These are phyloP conservation scores for Fraxinus sp. DNA, from an alignment of 305 asterid genomes.

Conservation along the genomic window DNA sequence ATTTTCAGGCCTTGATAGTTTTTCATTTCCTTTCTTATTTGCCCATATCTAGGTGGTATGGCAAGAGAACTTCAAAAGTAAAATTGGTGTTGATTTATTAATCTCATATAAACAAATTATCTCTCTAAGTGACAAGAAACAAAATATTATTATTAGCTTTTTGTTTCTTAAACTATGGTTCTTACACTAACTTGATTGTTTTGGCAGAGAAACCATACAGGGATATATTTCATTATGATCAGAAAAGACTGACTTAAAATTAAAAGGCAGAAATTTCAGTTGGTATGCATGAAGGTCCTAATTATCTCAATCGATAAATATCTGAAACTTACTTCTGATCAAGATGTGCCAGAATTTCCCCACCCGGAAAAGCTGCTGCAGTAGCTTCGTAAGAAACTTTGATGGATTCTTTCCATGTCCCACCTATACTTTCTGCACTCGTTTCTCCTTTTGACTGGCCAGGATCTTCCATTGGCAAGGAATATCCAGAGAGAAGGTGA, in stretches of 20 bases:
- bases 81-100: not conserved
- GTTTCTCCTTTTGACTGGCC: conserved; percentile 47
- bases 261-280: not conserved
- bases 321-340: conserved; percentile 75
- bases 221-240: not conserved
- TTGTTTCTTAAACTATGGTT: not conserved
- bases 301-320: not conserved
- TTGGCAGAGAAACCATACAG: not conserved
- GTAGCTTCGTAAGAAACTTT: conserved; percentile 79
- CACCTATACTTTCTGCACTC: conserved; percentile 52
- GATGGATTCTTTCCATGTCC: conserved; percentile 88
- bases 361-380: conserved; percentile 77
- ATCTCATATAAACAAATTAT: not conserved
- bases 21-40: not conserved
- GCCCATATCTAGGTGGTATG: not conserved
- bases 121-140: not conserved
- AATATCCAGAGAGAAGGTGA: conserved; percentile 88
- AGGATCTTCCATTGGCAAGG: conserved; percentile 96
- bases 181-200: not conserved
- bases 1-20: not conserved
- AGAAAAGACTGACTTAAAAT: not conserved
- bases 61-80: not conserved
- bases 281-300: not conserved
- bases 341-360: conserved; percentile 84
- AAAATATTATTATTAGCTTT: no score